Percentiles rank a stretch among this genome's conserved stretches.
Conservation (phyloP, 1,139 yeast species). For the Lodderomyces metapsilosis region DNA sequence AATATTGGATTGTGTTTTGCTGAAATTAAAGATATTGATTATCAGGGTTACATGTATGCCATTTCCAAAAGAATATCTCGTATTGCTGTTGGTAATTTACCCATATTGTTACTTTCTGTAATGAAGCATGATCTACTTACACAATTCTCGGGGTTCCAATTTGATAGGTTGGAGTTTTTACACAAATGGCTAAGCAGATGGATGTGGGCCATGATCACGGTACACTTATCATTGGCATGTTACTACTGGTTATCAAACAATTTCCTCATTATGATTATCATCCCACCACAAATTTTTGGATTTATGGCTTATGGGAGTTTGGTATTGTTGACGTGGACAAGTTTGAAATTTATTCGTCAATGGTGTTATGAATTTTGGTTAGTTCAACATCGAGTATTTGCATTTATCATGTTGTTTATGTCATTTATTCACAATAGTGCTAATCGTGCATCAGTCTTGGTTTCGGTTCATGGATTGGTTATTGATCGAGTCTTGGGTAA, state of each 20-base stretch:
- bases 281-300: constrained; percentile 55
- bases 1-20: constrained; percentile 24
- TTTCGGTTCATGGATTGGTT: constrained; percentile 46
- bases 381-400: constrained; percentile 42
- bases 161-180: constrained; percentile 37
- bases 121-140: constrained; percentile 41
- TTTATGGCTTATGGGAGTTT: constrained; percentile 45
- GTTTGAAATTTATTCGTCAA: constrained; percentile 35
- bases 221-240: constrained; percentile 32
- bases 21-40: constrained; percentile 37
- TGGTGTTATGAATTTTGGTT: constrained; percentile 47
- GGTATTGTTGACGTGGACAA: constrained; percentile 36
- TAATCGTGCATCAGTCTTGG: constrained; percentile 32
- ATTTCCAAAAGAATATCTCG: constrained; percentile 43
- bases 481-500: constrained; percentile 38
- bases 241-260: constrained; percentile 43
- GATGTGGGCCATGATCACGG: constrained; percentile 37
- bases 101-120: constrained; percentile 34
- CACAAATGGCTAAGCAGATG: constrained; percentile 48
- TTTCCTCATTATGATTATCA: constrained; percentile 40
- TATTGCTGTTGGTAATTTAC: constrained; percentile 41
- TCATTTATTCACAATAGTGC: constrained; percentile 43
- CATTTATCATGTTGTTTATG: constrained; percentile 44
- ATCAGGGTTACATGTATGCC: constrained; percentile 37
- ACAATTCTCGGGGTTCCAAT: constrained; percentile 41